Evolutionary conservation across 495 filamentous ascomycete species (phyloP), one percentile per base, ranked within the genome.

Genomic region (Trypethelium eluteriae): DNA sequence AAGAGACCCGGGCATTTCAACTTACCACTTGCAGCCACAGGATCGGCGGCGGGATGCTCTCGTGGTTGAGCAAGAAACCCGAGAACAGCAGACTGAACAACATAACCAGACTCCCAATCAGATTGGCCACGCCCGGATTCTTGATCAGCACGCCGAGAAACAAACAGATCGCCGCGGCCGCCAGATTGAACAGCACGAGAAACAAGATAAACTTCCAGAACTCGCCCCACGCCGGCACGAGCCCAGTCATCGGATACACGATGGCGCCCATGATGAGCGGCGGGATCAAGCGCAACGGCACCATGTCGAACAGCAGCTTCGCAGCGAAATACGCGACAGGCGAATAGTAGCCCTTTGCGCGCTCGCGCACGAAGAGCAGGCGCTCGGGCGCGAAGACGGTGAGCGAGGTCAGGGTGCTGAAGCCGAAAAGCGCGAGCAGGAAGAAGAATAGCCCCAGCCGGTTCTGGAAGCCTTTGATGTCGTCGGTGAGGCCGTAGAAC

Each of bases 391-490:
- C 92, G 76, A 99, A 99, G 18, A 97, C 94, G 11, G 89, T 96
- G 66, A 99, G 81, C 71, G 86, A 91, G 0, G 94, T 98, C 44
- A 99, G 81, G 0, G 94, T 98, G 76, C 90, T 93, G 81, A 99
- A 99, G 16, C 94, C 94, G 70, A 97, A 99, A 18, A 99, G 79
- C 3, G 94, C 92, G 11, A 99, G 84, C 47, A 98, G 80, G 81
- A 99, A 99, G 82, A 99, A 97, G 83, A 98, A 98, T 11, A 98
- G 82, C 70, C 94, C 94, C n/a, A 99, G 87, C 25, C 94, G 85
- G 76, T 99, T 98, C 76, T 99, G 94, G 83, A 99, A 99, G 57
- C 94, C 95, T 66, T 89, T 86, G 73, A 99, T 96, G 73, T 98
- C 91, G 74, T 95, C 90, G 32, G 90, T 96, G 68, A 99, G 79